Evolutionary conservation across 139 green algal genomes (phyloP).

Genomic region (Coelastrella sp.): DNA sequence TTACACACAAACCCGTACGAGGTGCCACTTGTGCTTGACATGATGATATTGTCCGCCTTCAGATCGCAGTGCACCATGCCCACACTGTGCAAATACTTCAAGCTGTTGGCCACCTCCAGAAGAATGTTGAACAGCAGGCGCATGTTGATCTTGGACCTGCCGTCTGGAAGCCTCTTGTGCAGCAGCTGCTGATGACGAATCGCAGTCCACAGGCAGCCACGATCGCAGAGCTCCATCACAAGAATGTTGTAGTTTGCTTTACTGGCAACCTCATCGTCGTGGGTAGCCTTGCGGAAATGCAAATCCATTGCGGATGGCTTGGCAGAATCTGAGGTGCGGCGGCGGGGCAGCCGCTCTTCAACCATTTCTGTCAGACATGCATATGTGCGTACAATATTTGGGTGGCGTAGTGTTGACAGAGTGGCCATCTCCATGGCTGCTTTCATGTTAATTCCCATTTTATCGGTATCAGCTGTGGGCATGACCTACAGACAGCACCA

Average conservation of each 20-base stretch:
- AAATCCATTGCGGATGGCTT: neutral
- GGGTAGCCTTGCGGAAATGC: neutral
- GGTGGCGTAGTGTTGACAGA: conserved; percentile 23
- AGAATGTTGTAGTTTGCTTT: conserved; percentile 13
- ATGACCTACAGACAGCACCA: neutral
- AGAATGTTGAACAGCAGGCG: conserved; percentile 9
- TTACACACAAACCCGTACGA: neutral
- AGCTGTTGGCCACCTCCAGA: conserved; percentile 47
- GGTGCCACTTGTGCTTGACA: neutral
- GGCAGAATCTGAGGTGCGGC: neutral
- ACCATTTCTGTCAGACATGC: conserved; percentile 43
- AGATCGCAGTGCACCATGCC: conserved; percentile 49
- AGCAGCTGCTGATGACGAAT: neutral
- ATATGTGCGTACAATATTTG: conserved; percentile 31
- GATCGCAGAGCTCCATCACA: conserved; percentile 35
- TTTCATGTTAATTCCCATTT: conserved; percentile 27
- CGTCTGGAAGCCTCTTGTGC: conserved; percentile 1
- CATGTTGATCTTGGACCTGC: conserved; percentile 22
- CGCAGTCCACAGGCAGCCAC: conserved; percentile 16
- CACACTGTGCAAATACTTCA: conserved; percentile 51
- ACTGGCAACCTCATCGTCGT: neutral
- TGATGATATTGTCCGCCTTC: conserved; percentile 37
- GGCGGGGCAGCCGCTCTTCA: neutral
- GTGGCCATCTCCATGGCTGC: conserved; percentile 33
- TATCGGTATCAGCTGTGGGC: neutral